Evolutionary conservation across 805 yeast genomes (phyloP).

Genomic region (Starmerella vaccinii): DNA sequence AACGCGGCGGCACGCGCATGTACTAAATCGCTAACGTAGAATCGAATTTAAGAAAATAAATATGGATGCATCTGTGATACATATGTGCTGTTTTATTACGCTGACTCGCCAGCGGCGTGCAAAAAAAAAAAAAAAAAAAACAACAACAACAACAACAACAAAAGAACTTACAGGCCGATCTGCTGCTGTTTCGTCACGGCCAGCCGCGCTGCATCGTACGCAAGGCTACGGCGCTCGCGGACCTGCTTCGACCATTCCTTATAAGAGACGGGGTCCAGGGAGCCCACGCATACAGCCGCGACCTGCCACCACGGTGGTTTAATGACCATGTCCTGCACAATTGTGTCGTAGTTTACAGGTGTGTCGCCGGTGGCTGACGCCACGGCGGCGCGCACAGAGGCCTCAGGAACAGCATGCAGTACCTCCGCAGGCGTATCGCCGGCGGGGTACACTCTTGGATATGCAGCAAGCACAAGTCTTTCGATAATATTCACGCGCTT

Average conservation of each 20-base stretch:
- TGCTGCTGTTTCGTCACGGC: constrained; percentile 1
- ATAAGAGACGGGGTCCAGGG: neutral
- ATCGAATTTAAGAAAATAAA: too few relatives aligned
- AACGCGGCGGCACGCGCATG: too few relatives aligned
- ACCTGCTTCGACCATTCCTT: constrained; percentile 7
- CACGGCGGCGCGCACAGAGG: neutral
- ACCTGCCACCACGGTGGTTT: constrained; percentile 4
- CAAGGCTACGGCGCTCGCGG: constrained; percentile 3
- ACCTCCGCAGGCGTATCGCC: constrained; percentile 2
- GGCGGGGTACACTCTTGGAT: neutral
- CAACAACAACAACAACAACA: too few relatives aligned
- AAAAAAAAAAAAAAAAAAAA: too few relatives aligned
- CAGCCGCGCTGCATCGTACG: neutral
- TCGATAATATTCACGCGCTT: neutral
- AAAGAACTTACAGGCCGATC: neutral
- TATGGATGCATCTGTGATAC: too few relatives aligned
- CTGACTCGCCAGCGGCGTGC: too few relatives aligned
- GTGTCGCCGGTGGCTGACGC: neutral
- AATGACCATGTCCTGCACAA: constrained; percentile 1
- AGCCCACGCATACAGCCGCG: neutral
- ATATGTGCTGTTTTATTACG: too few relatives aligned
- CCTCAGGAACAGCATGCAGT: neutral
- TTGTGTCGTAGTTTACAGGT: neutral
- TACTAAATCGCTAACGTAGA: too few relatives aligned
- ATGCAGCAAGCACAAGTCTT: neutral